These are phyloP conservation scores for Apiospora marii DNA, from an alignment of 2,329 filamentous ascomycete species.

Conservation along the genomic window DNA sequence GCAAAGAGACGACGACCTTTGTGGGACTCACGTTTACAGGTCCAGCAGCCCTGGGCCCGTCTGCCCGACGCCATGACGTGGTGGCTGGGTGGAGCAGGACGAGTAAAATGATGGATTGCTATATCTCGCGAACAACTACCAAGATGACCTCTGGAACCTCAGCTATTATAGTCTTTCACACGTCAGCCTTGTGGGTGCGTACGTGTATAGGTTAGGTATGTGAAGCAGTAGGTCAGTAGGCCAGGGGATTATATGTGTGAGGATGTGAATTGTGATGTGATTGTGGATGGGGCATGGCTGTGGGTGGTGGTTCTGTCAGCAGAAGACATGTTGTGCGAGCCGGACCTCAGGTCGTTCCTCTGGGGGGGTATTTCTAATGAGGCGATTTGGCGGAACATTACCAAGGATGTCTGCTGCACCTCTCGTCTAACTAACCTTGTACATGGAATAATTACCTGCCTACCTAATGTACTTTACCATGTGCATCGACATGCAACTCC, in stretches of 20 bases:
- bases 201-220: neutral
- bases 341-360: neutral
- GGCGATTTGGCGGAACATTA: neutral
- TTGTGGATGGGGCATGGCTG: neutral
- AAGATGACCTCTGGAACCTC: neutral
- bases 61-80: constrained; percentile 33
- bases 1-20: constrained; percentile 7
- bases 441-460: neutral
- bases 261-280: neutral
- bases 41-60: constrained; percentile 51
- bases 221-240: neutral
- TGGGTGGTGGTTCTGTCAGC: constrained; percentile 10
- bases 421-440: neutral
- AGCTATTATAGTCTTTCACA: neutral
- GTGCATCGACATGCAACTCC: neutral
- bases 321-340: neutral
- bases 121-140: constrained; percentile 16
- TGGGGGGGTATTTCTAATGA: neutral
- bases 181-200: constrained; percentile 1
- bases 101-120: neutral
- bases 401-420: neutral
- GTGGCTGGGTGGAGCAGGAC: constrained; percentile 13
- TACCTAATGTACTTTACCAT: too few species aligned
- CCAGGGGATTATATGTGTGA: neutral
- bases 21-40: constrained; percentile 49